Percentiles rank a stretch among this genome's conserved stretches.
Conservation (phyloP, 192 early-diverging fungal genomes). For the Physocladia obscura region DNA sequence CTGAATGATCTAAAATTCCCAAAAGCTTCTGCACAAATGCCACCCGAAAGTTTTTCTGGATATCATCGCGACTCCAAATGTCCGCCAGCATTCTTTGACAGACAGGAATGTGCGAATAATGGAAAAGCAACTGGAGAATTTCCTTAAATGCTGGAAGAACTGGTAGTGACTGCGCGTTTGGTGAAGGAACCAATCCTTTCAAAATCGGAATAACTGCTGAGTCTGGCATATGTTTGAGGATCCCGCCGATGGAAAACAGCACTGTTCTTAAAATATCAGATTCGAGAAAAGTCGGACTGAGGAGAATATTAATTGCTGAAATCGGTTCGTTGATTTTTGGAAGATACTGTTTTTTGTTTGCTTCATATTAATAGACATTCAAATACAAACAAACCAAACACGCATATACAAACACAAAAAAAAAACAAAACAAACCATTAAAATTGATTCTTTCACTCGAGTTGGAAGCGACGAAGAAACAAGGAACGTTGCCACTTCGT, state of each 20-base stretch:
- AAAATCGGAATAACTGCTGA: not conserved
- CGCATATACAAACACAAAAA: no score
- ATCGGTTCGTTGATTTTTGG: constrained; percentile 16
- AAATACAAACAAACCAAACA: no score
- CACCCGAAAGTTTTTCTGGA: no score
- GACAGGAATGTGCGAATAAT: not conserved
- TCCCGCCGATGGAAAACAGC: constrained; percentile 2
- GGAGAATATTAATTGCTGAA: constrained; percentile 2
- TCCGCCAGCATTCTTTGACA: no score
- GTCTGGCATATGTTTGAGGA: not conserved
- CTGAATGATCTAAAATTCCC: no score
- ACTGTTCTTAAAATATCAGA: constrained; percentile 11
- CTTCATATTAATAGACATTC: no score
- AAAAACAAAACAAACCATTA: constrained; percentile 20
- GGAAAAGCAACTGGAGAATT: not conserved
- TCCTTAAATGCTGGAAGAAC: constrained; percentile 14
- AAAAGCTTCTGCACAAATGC: no score
- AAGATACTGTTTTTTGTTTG: no score
- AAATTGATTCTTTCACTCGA: constrained; percentile 16
- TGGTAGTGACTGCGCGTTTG: not conserved
- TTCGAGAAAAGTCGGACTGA: constrained; percentile 2
- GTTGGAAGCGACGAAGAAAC: not conserved
- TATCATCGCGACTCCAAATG: no score
- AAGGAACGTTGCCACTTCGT: constrained; percentile 12
- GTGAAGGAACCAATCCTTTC: not conserved